Percentiles rank a stretch among this genome's conserved stretches.
Conservation (phyloP, 2,329 filamentous ascomycete species). For the Trichoderma simmonsii region DNA sequence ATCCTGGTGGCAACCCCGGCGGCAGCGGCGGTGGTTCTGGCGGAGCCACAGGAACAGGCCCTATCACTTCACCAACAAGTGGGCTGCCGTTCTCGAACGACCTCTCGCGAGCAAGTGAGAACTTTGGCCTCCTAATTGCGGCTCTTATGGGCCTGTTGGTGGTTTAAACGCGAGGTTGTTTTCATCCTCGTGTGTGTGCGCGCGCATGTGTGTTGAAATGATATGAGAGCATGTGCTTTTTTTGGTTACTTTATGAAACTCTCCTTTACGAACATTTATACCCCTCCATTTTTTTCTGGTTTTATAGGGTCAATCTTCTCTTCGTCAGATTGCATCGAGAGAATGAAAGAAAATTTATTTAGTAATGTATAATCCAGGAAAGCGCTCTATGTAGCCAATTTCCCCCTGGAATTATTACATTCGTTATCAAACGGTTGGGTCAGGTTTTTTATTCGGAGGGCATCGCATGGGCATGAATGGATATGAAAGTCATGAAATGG, state of each 20-base stretch:
- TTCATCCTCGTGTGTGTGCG: not conserved
- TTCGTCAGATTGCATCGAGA: not conserved
- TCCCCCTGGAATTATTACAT: not conserved
- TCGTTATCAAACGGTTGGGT: not conserved
- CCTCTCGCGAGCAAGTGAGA: not conserved
- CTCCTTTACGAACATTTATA: conserved; percentile 16
- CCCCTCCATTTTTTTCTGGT: not conserved
- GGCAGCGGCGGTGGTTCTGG: not conserved
- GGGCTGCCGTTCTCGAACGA: not conserved
- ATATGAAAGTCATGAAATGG: not conserved
- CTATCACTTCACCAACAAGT: not conserved
- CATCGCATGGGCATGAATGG: not conserved
- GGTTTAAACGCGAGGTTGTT: not conserved
- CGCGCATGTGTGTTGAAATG: not conserved
- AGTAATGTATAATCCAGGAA: conserved; percentile 12
- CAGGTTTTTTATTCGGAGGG: not conserved
- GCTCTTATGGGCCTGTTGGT: not conserved
- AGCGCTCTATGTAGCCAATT: not conserved
- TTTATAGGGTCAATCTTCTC: not conserved
- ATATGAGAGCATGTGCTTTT: not conserved
- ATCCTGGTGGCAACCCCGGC: not conserved
- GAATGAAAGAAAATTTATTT: not conserved
- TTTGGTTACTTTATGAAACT: conserved; percentile 9
- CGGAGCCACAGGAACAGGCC: not conserved
- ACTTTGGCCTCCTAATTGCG: not conserved